A percentile compares a stretch with the other conserved stretches of the same genome.
These are phyloP conservation scores for Phyllosticta ampelicida DNA, from an alignment of 2,329 filamentous ascomycete genomes.

Conservation along the genomic window DNA sequence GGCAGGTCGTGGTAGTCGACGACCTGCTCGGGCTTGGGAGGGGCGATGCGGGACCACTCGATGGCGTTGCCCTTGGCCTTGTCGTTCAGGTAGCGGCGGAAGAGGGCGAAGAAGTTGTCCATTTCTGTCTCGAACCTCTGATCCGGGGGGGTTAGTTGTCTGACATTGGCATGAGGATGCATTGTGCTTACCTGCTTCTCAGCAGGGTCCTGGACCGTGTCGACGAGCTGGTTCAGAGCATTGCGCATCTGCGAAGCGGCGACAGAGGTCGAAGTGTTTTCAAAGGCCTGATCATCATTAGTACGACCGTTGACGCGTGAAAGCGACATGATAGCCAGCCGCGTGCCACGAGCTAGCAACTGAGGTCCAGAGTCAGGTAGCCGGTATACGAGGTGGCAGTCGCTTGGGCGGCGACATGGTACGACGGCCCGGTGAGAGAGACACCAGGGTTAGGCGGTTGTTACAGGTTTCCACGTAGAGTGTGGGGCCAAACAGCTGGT, in stretches of 20 bases:
- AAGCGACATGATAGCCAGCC: slow-evolving; percentile 5
- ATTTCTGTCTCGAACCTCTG: slow-evolving; percentile 96
- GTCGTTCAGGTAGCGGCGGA: slow-evolving; percentile 96
- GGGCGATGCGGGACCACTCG: slow-evolving; percentile 94
- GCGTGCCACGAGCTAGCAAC: not conserved
- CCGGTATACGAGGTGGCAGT: not conserved
- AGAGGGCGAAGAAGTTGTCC: slow-evolving; percentile 99
- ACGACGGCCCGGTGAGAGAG: not conserved
- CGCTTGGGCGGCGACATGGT: not conserved
- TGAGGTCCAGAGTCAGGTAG: not conserved
- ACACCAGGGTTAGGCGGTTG: slow-evolving; percentile 6
- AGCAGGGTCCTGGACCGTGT: slow-evolving; percentile 71
- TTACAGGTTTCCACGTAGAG: slow-evolving; percentile 10
- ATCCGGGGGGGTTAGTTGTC: slow-evolving; percentile 13
- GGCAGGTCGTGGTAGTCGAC: slow-evolving; percentile 87
- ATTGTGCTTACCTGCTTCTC: slow-evolving; percentile 59
- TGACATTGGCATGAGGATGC: not conserved
- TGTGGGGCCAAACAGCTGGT: slow-evolving; percentile 6
- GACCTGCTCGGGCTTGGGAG: slow-evolving; percentile 85
- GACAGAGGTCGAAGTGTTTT: slow-evolving; percentile 97
- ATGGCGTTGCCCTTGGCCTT: slow-evolving; percentile 96
- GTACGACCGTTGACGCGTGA: not conserved
- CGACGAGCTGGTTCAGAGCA: slow-evolving; percentile 80
- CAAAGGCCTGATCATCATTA: slow-evolving; percentile 62
- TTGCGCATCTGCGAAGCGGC: slow-evolving; percentile 99